Evolutionary conservation across 2,329 filamentous ascomycete species (phyloP), one percentile per base, ranked within the genome.

Genomic region (Myriosclerotinia curreyana): DNA sequence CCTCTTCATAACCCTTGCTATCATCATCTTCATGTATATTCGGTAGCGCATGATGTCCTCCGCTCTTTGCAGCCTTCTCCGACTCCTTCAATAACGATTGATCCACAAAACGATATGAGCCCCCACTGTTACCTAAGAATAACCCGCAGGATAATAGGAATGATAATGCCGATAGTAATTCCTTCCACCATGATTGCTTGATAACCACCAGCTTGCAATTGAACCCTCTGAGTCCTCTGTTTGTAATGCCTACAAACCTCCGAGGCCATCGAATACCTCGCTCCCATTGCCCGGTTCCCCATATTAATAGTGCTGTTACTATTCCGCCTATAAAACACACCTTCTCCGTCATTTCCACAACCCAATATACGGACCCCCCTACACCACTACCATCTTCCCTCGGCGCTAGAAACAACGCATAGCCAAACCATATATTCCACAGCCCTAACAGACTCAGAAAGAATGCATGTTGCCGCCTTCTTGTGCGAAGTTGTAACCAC

Each of bases 221-320:
- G 84, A 98, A 96, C 63, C 85, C 89, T 66, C 95, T 84, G 68
- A 99, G 80, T 15, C 95, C 95, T 62, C 95, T 84, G 75, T 99
- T 99, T 48, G 93, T 90, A 67, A 93, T 87, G 70, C 84, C 86
- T 70, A 98, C 88, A 91, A 95, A 98, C 70, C 92, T 86, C 63
- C 94, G 83, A 58, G 95, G 95, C 93, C 95, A 98, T 67, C 93
- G 86, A 63, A 99, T 89, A 40, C 95, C 95, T 64, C 94, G 86
- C 73, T 98, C 94, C 90, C 94, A 99, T 76, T 97, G 93, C 36
- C 95, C 95, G 0, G 94, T 97, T 20, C 87, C 93, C 91, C 93
- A 97, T 69, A 98, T 88, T 44, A 99, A 81, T 51, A 92, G 82
- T 44, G 86, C 89, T 0, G 93, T 97, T 66, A 97, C 88, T 65